Evolutionary conservation across 2,329 filamentous ascomycete species (phyloP).

Genomic region (Fusarium circinatum): DNA sequence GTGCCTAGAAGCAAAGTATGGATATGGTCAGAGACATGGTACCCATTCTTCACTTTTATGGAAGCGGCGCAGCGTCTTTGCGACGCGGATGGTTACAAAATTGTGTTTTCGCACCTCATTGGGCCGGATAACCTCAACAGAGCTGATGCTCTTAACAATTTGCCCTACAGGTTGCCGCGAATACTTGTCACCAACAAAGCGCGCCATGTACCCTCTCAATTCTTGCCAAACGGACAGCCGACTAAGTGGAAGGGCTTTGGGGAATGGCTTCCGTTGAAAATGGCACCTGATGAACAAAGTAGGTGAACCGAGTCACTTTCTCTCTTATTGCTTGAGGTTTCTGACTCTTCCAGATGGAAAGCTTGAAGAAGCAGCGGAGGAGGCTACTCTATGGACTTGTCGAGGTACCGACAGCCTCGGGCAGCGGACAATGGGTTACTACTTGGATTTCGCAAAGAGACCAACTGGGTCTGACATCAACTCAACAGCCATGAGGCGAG

Average conservation of each 20-base stretch:
- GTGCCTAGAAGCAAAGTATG: not conserved
- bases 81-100: not conserved
- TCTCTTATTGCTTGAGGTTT: not conserved
- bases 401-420: not conserved
- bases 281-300: not conserved
- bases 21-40: constrained; percentile 1
- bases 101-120: not conserved
- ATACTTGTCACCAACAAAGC: not conserved
- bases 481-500: not conserved
- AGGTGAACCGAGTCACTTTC: not conserved
- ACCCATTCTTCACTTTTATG: not conserved
- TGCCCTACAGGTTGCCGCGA: not conserved
- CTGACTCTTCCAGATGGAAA: not conserved
- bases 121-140: not conserved
- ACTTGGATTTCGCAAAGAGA: not conserved
- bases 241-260: not conserved
- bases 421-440: not conserved
- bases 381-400: not conserved
- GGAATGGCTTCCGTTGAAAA: not conserved
- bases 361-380: not conserved
- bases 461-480: not conserved
- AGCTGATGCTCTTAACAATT: not conserved
- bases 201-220: not conserved
- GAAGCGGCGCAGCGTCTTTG: not conserved
- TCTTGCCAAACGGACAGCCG: not conserved